A percentile compares a stretch with the other conserved stretches of the same genome.
Evolutionary conservation across 1,284 basidiomycete species (phyloP).

Genomic region (Rhizopogon hawkerae): DNA sequence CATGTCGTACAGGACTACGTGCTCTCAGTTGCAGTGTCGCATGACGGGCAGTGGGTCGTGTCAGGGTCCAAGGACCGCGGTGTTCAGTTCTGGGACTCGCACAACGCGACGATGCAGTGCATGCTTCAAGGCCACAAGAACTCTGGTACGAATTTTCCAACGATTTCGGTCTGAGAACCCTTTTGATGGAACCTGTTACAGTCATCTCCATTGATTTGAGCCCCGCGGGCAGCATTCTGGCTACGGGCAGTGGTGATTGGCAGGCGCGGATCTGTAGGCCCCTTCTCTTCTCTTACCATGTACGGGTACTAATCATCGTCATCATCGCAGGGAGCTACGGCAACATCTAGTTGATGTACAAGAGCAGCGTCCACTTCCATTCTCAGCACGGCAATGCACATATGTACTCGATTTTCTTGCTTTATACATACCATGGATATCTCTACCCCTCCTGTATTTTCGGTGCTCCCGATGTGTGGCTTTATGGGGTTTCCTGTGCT

Average conservation of each 20-base stretch:
- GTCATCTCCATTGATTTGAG: constrained; percentile 84
- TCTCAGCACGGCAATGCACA: background rate
- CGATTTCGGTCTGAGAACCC: constrained; percentile 2
- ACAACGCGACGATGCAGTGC: constrained; percentile 67
- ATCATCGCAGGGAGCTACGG: constrained; percentile 21
- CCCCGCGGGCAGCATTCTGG: constrained; percentile 65
- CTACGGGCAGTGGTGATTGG: constrained; percentile 85
- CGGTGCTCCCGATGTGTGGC: background rate
- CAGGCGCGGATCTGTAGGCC: constrained; percentile 67
- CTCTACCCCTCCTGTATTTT: background rate
- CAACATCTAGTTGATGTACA: background rate
- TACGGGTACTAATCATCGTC: background rate
- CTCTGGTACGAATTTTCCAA: constrained; percentile 40
- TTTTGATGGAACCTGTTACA: constrained; percentile 17
- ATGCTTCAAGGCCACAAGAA: constrained; percentile 90
- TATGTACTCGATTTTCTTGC: background rate
- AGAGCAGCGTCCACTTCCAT: background rate
- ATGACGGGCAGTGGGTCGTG: constrained; percentile 82
- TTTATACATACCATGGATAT: background rate
- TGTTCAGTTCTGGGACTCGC: constrained; percentile 84
- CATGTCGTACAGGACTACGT: constrained; percentile 56
- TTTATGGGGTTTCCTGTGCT: background rate
- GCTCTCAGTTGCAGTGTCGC: constrained; percentile 70
- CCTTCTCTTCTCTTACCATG: background rate
- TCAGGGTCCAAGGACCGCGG: constrained; percentile 87